Evolutionary conservation across 805 yeast species (phyloP).

Genomic region (Jamesozyma jinghongensis): DNA sequence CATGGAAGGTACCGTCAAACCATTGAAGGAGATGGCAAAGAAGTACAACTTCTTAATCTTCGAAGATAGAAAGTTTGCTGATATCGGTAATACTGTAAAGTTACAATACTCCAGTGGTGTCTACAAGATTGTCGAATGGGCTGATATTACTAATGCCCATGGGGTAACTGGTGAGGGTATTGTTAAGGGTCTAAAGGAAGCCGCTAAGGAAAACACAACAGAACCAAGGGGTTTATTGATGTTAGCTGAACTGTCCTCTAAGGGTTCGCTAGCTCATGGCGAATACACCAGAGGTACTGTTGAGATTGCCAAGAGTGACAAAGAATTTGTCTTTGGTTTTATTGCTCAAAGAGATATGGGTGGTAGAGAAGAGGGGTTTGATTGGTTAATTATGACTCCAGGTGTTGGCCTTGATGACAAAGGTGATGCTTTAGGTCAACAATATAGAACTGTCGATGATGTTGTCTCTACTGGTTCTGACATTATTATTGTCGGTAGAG

Average conservation of each 20-base stretch:
- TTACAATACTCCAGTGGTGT: conserved; percentile 88
- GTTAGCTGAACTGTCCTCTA: conserved; percentile 92
- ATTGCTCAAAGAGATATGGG: conserved; percentile 90
- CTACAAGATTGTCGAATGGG: conserved; percentile 84
- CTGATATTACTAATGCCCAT: conserved; percentile 96
- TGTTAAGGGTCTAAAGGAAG: conserved; percentile 78
- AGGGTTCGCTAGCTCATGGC: conserved; percentile 90
- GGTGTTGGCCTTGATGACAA: conserved; percentile 97
- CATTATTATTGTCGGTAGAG: conserved; percentile 96
- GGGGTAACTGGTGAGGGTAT: conserved; percentile 95
- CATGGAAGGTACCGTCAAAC: conserved; percentile 67
- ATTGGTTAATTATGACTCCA: conserved; percentile 96
- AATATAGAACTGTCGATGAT: conserved; percentile 83
- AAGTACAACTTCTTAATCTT: conserved; percentile 86
- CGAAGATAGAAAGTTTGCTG: conserved; percentile 97
- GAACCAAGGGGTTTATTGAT: conserved; percentile 87
- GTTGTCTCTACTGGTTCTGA: conserved; percentile 85
- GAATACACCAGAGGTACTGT: conserved; percentile 82
- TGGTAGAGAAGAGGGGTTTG: conserved; percentile 74
- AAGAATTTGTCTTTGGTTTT: conserved; percentile 89
- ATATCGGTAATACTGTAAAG: conserved; percentile 95
- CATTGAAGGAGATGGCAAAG: conserved; percentile 60
- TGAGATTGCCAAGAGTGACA: conserved; percentile 80
- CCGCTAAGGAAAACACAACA: conserved; percentile 51
- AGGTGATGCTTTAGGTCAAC: conserved; percentile 94